A percentile compares a stretch with the other conserved stretches of the same genome.
Conservation (phyloP, 2,329 filamentous ascomycete genomes). For the Penicillium expansum region DNA sequence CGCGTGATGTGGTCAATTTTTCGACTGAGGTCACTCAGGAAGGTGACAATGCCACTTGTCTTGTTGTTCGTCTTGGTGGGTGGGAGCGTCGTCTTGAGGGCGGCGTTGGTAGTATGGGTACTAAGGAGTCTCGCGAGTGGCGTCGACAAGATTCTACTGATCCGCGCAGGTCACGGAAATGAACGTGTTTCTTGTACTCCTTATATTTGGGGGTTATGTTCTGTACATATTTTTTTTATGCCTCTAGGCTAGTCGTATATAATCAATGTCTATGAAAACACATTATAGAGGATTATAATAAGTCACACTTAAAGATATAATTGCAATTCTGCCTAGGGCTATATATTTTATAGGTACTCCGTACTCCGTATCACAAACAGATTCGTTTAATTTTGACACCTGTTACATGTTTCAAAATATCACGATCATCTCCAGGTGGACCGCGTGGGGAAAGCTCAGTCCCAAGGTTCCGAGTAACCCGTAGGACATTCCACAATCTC, state of each 20-base stretch:
- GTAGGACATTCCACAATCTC: slow-evolving; percentile 8
- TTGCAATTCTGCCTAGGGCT: background rate
- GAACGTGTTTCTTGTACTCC: slow-evolving; percentile 13
- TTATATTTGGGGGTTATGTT: background rate
- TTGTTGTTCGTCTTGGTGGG: slow-evolving; percentile 62
- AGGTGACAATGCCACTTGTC: slow-evolving; percentile 63
- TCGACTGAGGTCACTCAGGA: slow-evolving; percentile 76
- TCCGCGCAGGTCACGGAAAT: slow-evolving; percentile 66
- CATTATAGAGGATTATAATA: background rate
- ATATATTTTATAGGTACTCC: too few species aligned
- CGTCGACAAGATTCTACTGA: slow-evolving; percentile 76
- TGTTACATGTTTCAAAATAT: background rate
- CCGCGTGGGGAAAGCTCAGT: slow-evolving; percentile 19
- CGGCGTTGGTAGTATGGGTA: slow-evolving; percentile 82
- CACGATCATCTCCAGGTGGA: slow-evolving; percentile 7
- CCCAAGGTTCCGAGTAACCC: slow-evolving; percentile 22
- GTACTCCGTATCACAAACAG: background rate
- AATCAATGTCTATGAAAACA: slow-evolving; percentile 6
- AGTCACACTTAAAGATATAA: background rate
- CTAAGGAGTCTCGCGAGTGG: slow-evolving; percentile 86
- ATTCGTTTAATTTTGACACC: background rate
- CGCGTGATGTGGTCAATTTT: slow-evolving; percentile 75
- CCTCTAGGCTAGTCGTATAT: slow-evolving; percentile 12
- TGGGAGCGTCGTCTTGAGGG: slow-evolving; percentile 70
- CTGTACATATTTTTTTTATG: slow-evolving; percentile 23